Conservation (phyloP, 163 green algal genomes). For the Scenedesmus sp. region DNA sequence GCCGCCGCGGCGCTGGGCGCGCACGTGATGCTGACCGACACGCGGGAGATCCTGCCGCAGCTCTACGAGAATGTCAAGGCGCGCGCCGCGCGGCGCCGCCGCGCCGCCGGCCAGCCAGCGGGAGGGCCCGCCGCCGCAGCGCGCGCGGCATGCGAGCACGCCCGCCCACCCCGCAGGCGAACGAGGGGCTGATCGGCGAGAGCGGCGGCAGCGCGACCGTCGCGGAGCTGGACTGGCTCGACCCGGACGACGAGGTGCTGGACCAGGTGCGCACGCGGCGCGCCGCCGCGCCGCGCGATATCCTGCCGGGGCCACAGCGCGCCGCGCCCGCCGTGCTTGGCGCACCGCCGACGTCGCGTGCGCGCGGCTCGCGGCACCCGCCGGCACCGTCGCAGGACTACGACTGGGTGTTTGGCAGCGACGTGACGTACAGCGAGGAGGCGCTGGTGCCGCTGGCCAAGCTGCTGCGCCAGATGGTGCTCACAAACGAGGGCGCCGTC, state of each 20-base stretch:
- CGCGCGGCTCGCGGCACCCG: too few relatives aligned
- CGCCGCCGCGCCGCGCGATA: too few relatives aligned
- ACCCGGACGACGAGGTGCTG: slow-evolving; percentile 35
- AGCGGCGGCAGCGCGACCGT: slow-evolving; percentile 43
- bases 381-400: slow-evolving; percentile 30
- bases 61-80: slow-evolving; percentile 37
- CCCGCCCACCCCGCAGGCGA: too few relatives aligned
- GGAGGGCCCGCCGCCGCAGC: too few relatives aligned
- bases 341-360: too few relatives aligned
- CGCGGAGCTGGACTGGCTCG: slow-evolving; percentile 38
- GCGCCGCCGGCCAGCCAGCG: too few relatives aligned
- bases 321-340: too few relatives aligned
- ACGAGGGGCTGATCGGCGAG: slow-evolving; percentile 22
- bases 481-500: slow-evolving; percentile 21
- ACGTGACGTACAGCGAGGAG: slow-evolving; percentile 40
- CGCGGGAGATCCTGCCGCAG: slow-evolving; percentile 29
- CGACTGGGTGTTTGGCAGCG: slow-evolving; percentile 46
- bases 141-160: too few relatives aligned
- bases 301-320: too few relatives aligned
- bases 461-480: slow-evolving; percentile 34
- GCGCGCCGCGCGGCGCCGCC: too few relatives aligned
- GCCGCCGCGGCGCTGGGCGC: slow-evolving; percentile 32
- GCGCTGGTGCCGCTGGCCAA: slow-evolving; percentile 22
- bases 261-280: too few relatives aligned
- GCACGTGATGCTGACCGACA: slow-evolving; percentile 46